phyloP scores from a whole-genome alignment of 805 yeast genomes.

The Suhomyces pyralidae region DNA sequence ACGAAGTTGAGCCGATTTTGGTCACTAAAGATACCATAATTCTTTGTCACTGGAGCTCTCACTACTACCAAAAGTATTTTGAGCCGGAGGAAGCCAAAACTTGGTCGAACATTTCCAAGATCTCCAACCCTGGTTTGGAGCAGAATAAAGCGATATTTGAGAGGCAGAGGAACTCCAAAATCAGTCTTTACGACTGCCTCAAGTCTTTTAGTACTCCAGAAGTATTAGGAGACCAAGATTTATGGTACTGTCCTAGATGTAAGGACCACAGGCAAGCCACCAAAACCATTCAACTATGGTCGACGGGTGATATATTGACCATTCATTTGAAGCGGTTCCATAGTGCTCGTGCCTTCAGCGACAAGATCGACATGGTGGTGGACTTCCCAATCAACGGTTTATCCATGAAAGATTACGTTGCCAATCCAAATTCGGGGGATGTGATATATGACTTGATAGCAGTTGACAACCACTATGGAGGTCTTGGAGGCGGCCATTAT shows the following conservation, averaged over 20 bases:
- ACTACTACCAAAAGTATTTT: slow-evolving; percentile 50
- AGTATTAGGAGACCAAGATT: slow-evolving; percentile 79
- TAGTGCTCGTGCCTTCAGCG: slow-evolving; percentile 78
- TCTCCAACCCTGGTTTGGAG: slow-evolving; percentile 56
- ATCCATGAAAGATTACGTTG: slow-evolving; percentile 63
- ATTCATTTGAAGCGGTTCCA: slow-evolving; percentile 90
- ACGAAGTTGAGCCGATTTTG: slow-evolving; percentile 11
- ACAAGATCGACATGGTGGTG: slow-evolving; percentile 80
- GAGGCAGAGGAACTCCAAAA: slow-evolving; percentile 44
- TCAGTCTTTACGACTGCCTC: slow-evolving; percentile 66
- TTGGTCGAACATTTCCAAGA: slow-evolving; percentile 45
- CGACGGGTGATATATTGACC: slow-evolving; percentile 85
- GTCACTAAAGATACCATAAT: slow-evolving; percentile 24
- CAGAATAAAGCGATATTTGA: slow-evolving; percentile 35
- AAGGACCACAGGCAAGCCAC: slow-evolving; percentile 88
- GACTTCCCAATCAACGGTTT: slow-evolving; percentile 84
- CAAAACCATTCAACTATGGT: slow-evolving; percentile 88
- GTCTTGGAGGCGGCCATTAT: slow-evolving; percentile 96
- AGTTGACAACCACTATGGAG: slow-evolving; percentile 95
- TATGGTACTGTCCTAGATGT: slow-evolving; percentile 93
- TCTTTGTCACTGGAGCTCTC: slow-evolving; percentile 67
- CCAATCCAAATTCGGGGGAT: slow-evolving; percentile 27
- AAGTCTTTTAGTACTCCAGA: slow-evolving; percentile 76
- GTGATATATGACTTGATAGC: slow-evolving; percentile 81
- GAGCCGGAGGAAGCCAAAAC: slow-evolving; percentile 47